Base-by-base conservation (phyloP, 1,139 yeast genomes). In the Debaryomyces nepalensis region DNA sequence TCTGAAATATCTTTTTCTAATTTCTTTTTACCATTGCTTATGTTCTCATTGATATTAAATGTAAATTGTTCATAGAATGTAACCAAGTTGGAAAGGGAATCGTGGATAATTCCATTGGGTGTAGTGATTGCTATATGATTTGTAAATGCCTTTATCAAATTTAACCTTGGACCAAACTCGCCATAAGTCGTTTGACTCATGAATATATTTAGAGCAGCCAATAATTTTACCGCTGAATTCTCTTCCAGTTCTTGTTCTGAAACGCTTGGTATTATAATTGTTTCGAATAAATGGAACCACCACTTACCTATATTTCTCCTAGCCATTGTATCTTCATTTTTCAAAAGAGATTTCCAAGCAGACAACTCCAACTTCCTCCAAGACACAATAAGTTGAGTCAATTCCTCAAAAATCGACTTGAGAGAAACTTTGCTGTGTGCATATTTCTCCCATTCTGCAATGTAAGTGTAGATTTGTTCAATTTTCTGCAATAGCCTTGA, bases 361-460 rank as follows among this genome's bases (percentile, higher is more conserved):
- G 84, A 72, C 39, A 95, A 75, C 59, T 95, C 99, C 35, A 91
- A 64, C 52, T 82, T 80, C 66, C 99, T 81, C 99, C 99, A 95
- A 0, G 86, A 75, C 2, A 95, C 91, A 52, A 95, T 87, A 44
- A 90, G 67, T 0, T 65, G 57, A 0, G 95, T 82, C 33, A 89
- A 63, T 14, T 76, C 75, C 35, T 79, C 82, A 48, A 83, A 77
- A 40, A 78, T 76, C 0, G 55, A 55, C 29, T 70, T 70, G 45
- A 93, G 66, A 1, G 96, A 79, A 1, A 87, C 93, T 40, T 86
- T 84, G 3, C 81, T 73, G 29, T 91, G 83, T 0, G 99, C 97
- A 63, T 87, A 90, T 51, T 87, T 86, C 59, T 93, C 95, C 98
- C 99, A 95, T 61, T 93, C 98, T 18, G 85, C 77, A 49, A 91